Percentiles rank a stretch among this genome's conserved stretches.
phyloP scores from a whole-genome alignment of 2,329 filamentous ascomycete genomes.

The Parastagonospora avenae region DNA sequence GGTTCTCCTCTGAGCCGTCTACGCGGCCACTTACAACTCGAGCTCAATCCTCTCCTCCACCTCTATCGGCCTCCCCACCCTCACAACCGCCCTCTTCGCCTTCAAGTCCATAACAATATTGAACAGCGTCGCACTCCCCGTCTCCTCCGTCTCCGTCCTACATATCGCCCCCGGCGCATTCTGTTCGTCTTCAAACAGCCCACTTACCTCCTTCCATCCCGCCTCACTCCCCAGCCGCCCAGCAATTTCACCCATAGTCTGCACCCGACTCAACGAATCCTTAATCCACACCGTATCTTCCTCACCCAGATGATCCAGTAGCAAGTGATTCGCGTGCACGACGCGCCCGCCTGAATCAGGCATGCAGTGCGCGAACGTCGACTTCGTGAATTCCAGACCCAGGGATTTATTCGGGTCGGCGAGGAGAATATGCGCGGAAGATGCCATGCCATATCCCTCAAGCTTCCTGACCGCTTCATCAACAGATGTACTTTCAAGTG shows the following conservation, averaged over 20 bases:
- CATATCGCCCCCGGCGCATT: conserved; percentile 46
- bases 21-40: conserved; percentile 13
- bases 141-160: conserved; percentile 27
- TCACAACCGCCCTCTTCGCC: conserved; percentile 34
- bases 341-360: conserved; percentile 43
- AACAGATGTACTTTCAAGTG: conserved; percentile 58
- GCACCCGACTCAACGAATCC: conserved; percentile 47
- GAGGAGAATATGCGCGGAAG: conserved; percentile 60
- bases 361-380: conserved; percentile 36
- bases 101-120: conserved; percentile 47
- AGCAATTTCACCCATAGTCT: conserved; percentile 44
- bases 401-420: conserved; percentile 54
- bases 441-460: conserved; percentile 56
- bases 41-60: conserved; percentile 32
- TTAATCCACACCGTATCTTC: conserved; percentile 50
- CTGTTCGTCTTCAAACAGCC: conserved; percentile 50
- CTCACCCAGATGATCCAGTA: conserved; percentile 46
- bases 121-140: conserved; percentile 41
- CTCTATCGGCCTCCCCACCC: conserved; percentile 38
- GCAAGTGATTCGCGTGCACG: conserved; percentile 53
- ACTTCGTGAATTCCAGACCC: conserved; percentile 57
- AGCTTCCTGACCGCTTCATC: conserved; percentile 54
- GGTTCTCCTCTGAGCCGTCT: too few species aligned
- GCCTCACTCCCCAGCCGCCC: conserved; percentile 26
- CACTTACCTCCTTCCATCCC: conserved; percentile 33